Base-by-base conservation (phyloP, 2,329 filamentous ascomycete genomes). In the Neofusicoccum parvum region DNA sequence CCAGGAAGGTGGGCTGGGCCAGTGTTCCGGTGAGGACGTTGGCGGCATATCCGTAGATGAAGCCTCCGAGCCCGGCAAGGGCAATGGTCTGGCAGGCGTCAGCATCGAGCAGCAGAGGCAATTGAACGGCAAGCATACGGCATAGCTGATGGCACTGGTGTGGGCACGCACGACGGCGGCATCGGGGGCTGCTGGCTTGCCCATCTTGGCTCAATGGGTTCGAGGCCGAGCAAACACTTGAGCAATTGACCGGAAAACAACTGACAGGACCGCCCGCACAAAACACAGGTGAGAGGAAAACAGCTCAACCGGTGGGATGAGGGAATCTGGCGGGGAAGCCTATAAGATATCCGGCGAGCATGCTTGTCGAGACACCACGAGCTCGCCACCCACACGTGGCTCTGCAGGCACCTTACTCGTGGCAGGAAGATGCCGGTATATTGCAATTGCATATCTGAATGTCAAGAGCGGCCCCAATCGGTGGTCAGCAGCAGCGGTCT, bases 21-120 rank as follows among this genome's bases (percentile, higher is more conserved):
- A 75, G 56, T 1, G 72, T 72, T 3, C 73, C 70, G 27, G 71
- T 69, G 64, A 75, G 74, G 17, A 69, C 65, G 64, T 75, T 75
- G 60, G 69, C 71, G 11, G 71, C 67, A 64, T 72, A 75, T 48
- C 73, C 73, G 58, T 72, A 75, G 27, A 72, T 68, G 58, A 75
- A 75, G 39, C 72, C 70, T 3, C 71, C 73, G 5, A 75, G 56
- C 12, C 68, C 67, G 1, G 73, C 73, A 14, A 62, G 37, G 20
- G 56, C 45, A 23, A 65, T 62, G 43, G 56, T 62, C 64, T 65
- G 27, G 6, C 1, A 37, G 36, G 36, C 7, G 36, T 7, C 3
- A 12, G 17, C 15, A 5, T 23, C 39, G 14, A 48, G 17, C 36
- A 9, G 48, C 15, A 14, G 9, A 45, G 5, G 41, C 4, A 45